Evolutionary conservation across 306 rosid species (phyloP).

Genomic region (Nissolia schottii): DNA sequence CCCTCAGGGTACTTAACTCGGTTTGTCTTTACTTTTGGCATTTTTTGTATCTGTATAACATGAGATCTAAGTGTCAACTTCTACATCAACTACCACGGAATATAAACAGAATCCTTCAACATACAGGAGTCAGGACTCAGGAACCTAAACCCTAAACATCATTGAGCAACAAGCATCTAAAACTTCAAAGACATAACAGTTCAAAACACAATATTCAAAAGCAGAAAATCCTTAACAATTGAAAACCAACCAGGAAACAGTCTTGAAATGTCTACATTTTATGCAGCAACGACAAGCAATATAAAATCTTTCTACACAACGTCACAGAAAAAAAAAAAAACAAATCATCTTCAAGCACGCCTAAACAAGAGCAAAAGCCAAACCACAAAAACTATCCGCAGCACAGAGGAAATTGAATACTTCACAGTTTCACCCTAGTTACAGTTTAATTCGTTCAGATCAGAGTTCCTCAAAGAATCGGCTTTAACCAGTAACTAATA

Average conservation of each 20-base stretch:
- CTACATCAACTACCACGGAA: not conserved
- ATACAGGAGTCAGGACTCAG: not conserved
- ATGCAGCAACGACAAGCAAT: not conserved
- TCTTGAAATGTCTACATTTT: not conserved
- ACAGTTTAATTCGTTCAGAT: not conserved
- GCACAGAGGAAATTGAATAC: not conserved
- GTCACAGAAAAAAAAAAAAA: not conserved
- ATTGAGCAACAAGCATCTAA: not conserved
- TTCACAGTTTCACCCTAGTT: not conserved
- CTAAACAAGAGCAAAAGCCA: not conserved
- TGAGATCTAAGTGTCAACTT: not conserved
- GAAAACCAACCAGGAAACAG: not conserved
- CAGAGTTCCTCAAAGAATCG: not conserved
- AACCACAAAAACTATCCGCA: not conserved
- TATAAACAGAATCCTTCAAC: not conserved
- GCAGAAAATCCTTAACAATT: not conserved
- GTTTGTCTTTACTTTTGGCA: slow-evolving; percentile 93
- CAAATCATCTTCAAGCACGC: not conserved
- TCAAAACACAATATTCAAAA: not conserved
- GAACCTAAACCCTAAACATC: not conserved
- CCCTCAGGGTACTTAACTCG: slow-evolving; percentile 91
- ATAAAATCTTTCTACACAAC: not conserved
- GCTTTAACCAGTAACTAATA: not conserved
- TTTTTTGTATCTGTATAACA: slow-evolving; percentile 39
- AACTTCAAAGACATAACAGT: not conserved